These are phyloP conservation scores for Schizopora paradoxa DNA, from an alignment of 1,284 basidiomycete species.

Conservation along the genomic window DNA sequence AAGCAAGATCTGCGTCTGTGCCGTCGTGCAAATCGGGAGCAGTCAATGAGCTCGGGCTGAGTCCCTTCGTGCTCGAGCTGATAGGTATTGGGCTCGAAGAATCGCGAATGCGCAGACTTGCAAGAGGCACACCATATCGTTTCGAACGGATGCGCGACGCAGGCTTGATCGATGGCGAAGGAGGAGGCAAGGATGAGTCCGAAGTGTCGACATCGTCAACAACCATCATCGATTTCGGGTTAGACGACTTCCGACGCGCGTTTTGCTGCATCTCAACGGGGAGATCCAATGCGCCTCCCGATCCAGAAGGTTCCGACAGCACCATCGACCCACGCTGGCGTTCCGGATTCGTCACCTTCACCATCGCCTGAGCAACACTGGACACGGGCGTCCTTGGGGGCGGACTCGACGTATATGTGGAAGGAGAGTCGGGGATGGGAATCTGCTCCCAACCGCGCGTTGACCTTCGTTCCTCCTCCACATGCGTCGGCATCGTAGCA, in stretches of 20 bases:
- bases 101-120: slow-evolving; percentile 38
- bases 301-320: slow-evolving; percentile 30
- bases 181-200: slow-evolving; percentile 39
- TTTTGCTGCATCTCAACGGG: slow-evolving; percentile 28
- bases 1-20: slow-evolving; percentile 43
- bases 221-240: slow-evolving; percentile 27
- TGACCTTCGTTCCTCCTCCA: slow-evolving; percentile 18
- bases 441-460: slow-evolving; percentile 31
- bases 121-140: slow-evolving; percentile 28
- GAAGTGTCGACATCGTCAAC: slow-evolving; percentile 40
- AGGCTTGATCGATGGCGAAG: slow-evolving; percentile 27
- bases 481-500: not conserved
- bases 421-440: slow-evolving; percentile 36
- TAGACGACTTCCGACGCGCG: slow-evolving; percentile 34
- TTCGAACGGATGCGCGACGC: slow-evolving; percentile 42
- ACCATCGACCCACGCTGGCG: slow-evolving; percentile 34
- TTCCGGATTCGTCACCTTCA: slow-evolving; percentile 25
- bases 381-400: slow-evolving; percentile 37
- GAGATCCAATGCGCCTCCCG: slow-evolving; percentile 28
- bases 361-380: slow-evolving; percentile 19
- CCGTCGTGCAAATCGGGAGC: slow-evolving; percentile 49
- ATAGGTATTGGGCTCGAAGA: slow-evolving; percentile 26
- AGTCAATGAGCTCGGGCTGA: slow-evolving; percentile 40
- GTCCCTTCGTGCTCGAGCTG: no score
- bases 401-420: slow-evolving; percentile 37